Base-by-base conservation (phyloP, 805 yeast genomes). In the Ogataea naganishii region DNA sequence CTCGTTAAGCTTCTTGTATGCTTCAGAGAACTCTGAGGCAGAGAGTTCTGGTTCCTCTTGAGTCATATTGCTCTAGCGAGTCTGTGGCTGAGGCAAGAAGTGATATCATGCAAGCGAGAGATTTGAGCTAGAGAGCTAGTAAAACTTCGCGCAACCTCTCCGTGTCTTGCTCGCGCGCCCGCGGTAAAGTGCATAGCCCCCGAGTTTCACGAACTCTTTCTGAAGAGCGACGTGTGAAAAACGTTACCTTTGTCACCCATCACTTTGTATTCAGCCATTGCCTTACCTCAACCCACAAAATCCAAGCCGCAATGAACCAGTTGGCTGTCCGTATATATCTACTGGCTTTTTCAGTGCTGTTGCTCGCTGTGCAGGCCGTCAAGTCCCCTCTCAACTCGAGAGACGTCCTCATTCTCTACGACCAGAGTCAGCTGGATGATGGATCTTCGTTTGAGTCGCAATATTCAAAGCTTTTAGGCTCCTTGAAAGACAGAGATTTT, bases 1-100 rank as follows among this genome's bases (percentile, higher is more conserved):
- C 34, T 78, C 80, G 31, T 66, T 66, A 26, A 81, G 53, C 43
- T 75, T 69, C 41, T 70, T 62, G 48, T 72, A 72, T 0, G 83
- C 68, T 11, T 73, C 74, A 6, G 72, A 71, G 30, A 76, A 52
- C 30, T 62, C 65, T 13, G 45, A 40, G 6, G 42, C 42, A 17
- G 27, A 12, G n/a, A 22, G 31, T 22, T 47, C 40, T 18, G 20
- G n/a, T n/a, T n/a, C n/a, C n/a, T n/a, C n/a, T n/a, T n/a, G n/a
- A n/a, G n/a, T n/a, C n/a, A n/a, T n/a, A n/a, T n/a, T n/a, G n/a
- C n/a, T n/a, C n/a, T n/a, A n/a, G n/a, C n/a, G n/a, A n/a, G n/a
- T n/a, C n/a, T n/a, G n/a, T n/a, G n/a, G n/a, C n/a, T n/a, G n/a
- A n/a, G n/a, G n/a, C n/a, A n/a, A n/a, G n/a, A n/a, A n/a, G n/a